These are phyloP conservation scores for Leucoagaricus sp. DNA, from an alignment of 1,284 basidiomycete species.

Conservation along the genomic window DNA sequence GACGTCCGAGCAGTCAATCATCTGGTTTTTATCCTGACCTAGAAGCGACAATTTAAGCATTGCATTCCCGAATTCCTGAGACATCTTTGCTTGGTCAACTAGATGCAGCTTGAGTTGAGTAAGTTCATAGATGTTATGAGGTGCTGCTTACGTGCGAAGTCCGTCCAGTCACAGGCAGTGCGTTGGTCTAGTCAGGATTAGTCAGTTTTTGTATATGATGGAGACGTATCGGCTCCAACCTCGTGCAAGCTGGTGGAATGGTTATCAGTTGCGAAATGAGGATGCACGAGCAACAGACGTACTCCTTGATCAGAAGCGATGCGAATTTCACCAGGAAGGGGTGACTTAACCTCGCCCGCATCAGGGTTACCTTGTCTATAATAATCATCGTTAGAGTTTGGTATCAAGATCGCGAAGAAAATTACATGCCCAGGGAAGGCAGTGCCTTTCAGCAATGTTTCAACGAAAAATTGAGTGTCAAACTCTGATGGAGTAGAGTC, in stretches of 20 bases:
- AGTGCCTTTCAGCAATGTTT: constrained; percentile 18
- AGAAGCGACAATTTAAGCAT: constrained; percentile 39
- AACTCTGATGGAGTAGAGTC: constrained; percentile 40
- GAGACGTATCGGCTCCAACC: background rate
- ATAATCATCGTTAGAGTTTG: background rate
- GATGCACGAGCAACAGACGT: background rate
- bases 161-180: constrained; percentile 26
- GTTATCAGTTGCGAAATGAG: background rate
- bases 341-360: constrained; percentile 35
- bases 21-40: constrained; percentile 30
- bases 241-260: constrained; percentile 7
- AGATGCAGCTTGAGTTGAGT: background rate
- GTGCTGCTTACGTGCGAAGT: constrained; percentile 23
- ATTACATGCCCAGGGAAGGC: constrained; percentile 20
- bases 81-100: constrained; percentile 34
- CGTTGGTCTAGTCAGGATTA: constrained; percentile 16
- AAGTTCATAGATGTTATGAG: background rate
- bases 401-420: background rate
- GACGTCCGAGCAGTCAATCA: constrained; percentile 42
- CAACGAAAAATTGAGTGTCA: constrained; percentile 43
- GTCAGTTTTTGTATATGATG: no score
- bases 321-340: constrained; percentile 39
- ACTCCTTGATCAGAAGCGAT: constrained; percentile 38
- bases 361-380: background rate
- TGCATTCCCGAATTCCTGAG: constrained; percentile 34